Conservation (phyloP, 2,329 filamentous ascomycete genomes). For the Xylariaceae sp. region DNA sequence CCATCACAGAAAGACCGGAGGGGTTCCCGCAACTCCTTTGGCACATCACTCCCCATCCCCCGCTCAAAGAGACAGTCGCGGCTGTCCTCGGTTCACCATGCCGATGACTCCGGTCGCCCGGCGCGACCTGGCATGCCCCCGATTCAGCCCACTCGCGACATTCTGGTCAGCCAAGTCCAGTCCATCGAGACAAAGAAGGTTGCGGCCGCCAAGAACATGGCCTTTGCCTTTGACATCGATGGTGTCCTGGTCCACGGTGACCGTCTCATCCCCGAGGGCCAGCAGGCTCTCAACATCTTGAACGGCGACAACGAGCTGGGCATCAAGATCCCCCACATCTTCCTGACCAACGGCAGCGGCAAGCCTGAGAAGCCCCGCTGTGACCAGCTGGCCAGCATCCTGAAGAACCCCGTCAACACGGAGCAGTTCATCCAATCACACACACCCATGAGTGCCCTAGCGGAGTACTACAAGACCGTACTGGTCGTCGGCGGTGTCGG, state of each 20-base stretch:
- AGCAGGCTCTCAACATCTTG: constrained; percentile 63
- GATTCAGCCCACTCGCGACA: constrained; percentile 59
- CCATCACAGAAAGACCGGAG: constrained; percentile 65
- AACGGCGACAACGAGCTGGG: constrained; percentile 74
- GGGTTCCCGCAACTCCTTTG: constrained; percentile 72
- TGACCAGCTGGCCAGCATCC: constrained; percentile 63
- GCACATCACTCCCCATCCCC: constrained; percentile 68
- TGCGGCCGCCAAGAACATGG: constrained; percentile 70
- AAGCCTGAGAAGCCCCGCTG: constrained; percentile 64
- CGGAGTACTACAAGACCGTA: constrained; percentile 74
- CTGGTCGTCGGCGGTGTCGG: constrained; percentile 73
- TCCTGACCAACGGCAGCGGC: constrained; percentile 70
- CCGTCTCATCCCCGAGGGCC: constrained; percentile 63
- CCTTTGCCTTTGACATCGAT: constrained; percentile 76
- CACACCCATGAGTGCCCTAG: constrained; percentile 70
- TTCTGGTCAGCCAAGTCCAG: constrained; percentile 67
- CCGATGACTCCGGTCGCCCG: constrained; percentile 38
- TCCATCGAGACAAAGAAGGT: constrained; percentile 64
- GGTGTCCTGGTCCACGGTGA: constrained; percentile 73
- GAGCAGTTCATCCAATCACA: constrained; percentile 76
- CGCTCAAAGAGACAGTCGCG: constrained; percentile 65
- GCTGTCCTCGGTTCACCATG: constrained; percentile 54
- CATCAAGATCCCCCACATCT: constrained; percentile 73
- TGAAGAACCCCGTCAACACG: constrained; percentile 59
- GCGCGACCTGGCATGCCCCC: constrained; percentile 53